These are phyloP conservation scores for Mycena amicta DNA, from an alignment of 768 basidiomycete genomes.

Conservation along the genomic window DNA sequence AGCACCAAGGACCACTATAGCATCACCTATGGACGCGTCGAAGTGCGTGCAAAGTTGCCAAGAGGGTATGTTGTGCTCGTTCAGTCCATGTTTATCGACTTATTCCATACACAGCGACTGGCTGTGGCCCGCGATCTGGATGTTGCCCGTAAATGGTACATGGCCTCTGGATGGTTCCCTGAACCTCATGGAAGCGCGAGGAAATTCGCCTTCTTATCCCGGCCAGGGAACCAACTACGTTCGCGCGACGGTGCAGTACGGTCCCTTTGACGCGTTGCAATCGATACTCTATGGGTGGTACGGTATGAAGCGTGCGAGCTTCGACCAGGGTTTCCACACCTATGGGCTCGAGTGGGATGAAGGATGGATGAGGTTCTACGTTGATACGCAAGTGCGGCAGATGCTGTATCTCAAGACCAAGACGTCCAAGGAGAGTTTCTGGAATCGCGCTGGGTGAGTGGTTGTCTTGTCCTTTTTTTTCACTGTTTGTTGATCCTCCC, in stretches of 20 bases:
- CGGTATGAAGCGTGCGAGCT: constrained; percentile 52
- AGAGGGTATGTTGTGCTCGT: constrained; percentile 48
- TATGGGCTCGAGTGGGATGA: constrained; percentile 80
- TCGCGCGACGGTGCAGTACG: constrained; percentile 70
- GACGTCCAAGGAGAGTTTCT: constrained; percentile 61
- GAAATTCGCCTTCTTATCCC: constrained; percentile 58
- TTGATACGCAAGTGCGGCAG: constrained; percentile 69
- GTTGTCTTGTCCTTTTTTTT: constrained; percentile 54
- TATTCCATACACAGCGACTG: constrained; percentile 46
- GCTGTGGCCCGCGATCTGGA: constrained; percentile 79
- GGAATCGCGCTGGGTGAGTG: constrained; percentile 52
- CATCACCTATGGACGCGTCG: constrained; percentile 62
- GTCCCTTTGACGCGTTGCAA: constrained; percentile 48
- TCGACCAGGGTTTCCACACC: constrained; percentile 66
- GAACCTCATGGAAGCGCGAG: constrained; percentile 58
- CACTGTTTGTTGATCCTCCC: constrained; percentile 47
- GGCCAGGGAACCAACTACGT: constrained; percentile 62
- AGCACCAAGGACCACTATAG: constrained; percentile 63
- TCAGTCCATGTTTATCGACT: constrained; percentile 44
- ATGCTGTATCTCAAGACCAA: constrained; percentile 62
- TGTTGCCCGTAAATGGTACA: constrained; percentile 64
- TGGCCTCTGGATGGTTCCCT: constrained; percentile 55
- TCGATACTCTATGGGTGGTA: constrained; percentile 67
- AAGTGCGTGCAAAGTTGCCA: constrained; percentile 65
- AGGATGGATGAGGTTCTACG: constrained; percentile 70